Base-by-base conservation (phyloP, 345 rosid genomes). In the Murraya koenigii region DNA sequence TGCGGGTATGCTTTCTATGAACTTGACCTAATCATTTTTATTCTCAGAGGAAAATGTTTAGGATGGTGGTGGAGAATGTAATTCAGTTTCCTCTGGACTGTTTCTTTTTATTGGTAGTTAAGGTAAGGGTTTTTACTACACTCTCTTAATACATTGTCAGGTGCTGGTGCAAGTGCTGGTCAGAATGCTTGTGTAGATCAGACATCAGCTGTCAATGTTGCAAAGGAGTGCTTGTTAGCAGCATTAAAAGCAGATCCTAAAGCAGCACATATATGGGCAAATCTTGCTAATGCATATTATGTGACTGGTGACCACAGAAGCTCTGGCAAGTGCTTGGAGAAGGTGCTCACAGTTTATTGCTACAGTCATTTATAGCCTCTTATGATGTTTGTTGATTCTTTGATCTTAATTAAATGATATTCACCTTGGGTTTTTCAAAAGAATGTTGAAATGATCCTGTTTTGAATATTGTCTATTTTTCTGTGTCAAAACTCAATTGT, bases 281-380 rank as follows among this genome's bases (percentile, higher is more conserved):
- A 91, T 87, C 94, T 95, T 72, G 98, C 97, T 55, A 87, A 89
- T 82, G 97, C 97, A 72, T 92, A 89, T 78, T 85, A 81, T 84
- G 78, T 90, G 87, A 81, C 77, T 67, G 94, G 94, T 55, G 99
- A 94, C 85, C 89, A 92, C 84, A 87, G 89, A 83, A 96, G 94
- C 75, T 89, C 98, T 75, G 85, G 88, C 89, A 92, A 92, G 83
- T 96, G 99, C 86, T 90, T 96, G 95, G 98, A 96, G 93, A 96
- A 96, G 99, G 99, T 96, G 90, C 93, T 84, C 85, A 83, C 86
- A 85, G 85, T 80, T 90, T 75, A 81, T 86, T 86, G 83, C 78
- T 85, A 61, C 71, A 58, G 76, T 82, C 80, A 78, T 81, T 81
- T 86, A 72, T 82, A 80, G 82, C 82, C 83, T 87, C 82, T 82